Evolutionary conservation across 202 grass and related monocot species (phyloP).

Genomic region (Panicum hallii): DNA sequence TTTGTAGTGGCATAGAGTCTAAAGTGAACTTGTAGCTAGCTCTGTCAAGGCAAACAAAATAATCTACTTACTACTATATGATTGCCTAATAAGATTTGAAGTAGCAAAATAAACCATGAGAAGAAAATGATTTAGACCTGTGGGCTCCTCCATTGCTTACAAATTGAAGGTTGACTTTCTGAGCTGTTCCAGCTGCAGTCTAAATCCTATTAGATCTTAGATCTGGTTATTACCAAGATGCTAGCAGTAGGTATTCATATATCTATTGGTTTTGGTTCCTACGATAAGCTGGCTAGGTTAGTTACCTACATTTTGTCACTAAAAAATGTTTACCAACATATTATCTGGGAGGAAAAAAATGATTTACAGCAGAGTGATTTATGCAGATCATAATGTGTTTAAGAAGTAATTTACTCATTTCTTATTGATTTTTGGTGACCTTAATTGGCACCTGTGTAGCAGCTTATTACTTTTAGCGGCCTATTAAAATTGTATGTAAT

Average conservation of each 20-base stretch:
- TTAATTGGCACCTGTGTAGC: too few relatives aligned
- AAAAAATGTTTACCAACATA: too few relatives aligned
- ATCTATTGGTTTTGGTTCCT: too few relatives aligned
- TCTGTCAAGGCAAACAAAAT: neutral
- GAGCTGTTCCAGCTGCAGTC: neutral
- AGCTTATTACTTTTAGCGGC: too few relatives aligned
- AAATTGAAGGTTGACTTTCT: neutral
- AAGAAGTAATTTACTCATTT: too few relatives aligned
- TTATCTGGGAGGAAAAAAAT: neutral
- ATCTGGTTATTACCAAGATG: neutral
- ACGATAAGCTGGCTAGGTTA: too few relatives aligned
- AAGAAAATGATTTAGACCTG: neutral
- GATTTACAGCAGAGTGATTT: neutral
- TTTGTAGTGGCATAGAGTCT: neutral
- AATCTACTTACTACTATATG: neutral
- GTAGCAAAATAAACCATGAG: neutral
- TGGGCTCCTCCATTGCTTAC: neutral
- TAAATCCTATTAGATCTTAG: neutral
- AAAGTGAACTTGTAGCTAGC: constrained; percentile 4
- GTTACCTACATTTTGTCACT: too few relatives aligned
- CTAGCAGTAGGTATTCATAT: neutral
- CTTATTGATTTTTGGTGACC: too few relatives aligned
- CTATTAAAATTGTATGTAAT: too few relatives aligned
- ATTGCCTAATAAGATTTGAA: neutral
- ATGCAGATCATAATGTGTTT: too few relatives aligned